Conservation (phyloP, 768 basidiomycete species). For the Fomitopsis pulvina region DNA sequence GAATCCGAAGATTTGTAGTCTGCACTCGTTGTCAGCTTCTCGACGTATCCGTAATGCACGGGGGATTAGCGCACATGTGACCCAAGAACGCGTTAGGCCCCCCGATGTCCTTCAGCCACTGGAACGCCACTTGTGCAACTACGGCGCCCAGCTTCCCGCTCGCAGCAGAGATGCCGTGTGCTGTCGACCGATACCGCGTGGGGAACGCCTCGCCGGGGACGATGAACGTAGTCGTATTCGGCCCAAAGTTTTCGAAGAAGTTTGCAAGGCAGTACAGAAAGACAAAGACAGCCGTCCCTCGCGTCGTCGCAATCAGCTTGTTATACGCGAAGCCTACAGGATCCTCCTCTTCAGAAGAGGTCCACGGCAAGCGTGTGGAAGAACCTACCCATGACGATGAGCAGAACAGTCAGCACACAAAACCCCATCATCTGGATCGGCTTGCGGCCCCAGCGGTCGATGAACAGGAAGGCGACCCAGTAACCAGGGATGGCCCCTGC, state of each 20-base stretch:
- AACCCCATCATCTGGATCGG: slow-evolving; percentile 36
- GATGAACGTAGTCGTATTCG: slow-evolving; percentile 38
- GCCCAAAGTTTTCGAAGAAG: slow-evolving; percentile 40
- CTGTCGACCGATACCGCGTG: slow-evolving; percentile 37
- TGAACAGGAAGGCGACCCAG: slow-evolving; percentile 30
- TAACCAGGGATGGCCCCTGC: slow-evolving; percentile 35
- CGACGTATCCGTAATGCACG: not conserved
- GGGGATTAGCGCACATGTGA: slow-evolving; percentile 28
- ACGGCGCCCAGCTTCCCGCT: slow-evolving; percentile 39
- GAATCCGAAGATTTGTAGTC: slow-evolving; percentile 39
- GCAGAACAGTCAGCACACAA: slow-evolving; percentile 25
- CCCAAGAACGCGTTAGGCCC: slow-evolving; percentile 25
- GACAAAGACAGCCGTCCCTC: slow-evolving; percentile 26
- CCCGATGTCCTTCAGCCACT: slow-evolving; percentile 29
- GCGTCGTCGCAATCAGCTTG: slow-evolving; percentile 19
- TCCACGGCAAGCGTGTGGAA: not conserved
- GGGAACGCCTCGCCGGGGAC: slow-evolving; percentile 40
- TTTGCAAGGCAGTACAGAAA: slow-evolving; percentile 34
- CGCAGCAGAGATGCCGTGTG: slow-evolving; percentile 40
- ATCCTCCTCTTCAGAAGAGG: not conserved
- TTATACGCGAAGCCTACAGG: slow-evolving; percentile 22
- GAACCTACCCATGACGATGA: slow-evolving; percentile 26
- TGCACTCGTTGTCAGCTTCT: slow-evolving; percentile 4
- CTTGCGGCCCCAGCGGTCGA: slow-evolving; percentile 34
- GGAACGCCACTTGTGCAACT: slow-evolving; percentile 31